Base-by-base conservation (phyloP, 2,329 filamentous ascomycete species). In the Fusarium sp. region DNA sequence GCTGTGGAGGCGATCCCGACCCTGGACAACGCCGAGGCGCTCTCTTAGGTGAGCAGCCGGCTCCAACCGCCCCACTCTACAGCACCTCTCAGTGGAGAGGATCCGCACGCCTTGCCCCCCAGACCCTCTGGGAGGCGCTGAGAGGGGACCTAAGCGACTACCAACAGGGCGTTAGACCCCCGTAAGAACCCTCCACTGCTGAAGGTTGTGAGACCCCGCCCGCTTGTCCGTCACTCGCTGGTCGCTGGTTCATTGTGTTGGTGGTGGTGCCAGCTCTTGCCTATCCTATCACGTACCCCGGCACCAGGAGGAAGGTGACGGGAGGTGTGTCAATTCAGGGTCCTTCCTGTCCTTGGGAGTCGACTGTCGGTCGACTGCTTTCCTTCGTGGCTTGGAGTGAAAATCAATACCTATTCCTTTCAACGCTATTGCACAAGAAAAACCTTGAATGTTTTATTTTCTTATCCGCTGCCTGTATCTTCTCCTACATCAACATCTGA, bases 291-390 rank as follows among this genome's bases (percentile, higher is more conserved):
- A 48, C 24, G 14, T 36, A 55, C 24, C 51, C 39, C 58, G 60
- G 65, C 65, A 63, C 35, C 65, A 66, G 60, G 59, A 77, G 51
- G 71, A 69, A 48, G 54, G 31, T 26, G 54, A 48, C 24, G 54
- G 54, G 54, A 74, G 45, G 53, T 41, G 70, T 72, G 65, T 59
- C 75, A 77, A 77, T 77, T 76, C 75, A 77, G 75, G 75, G 75
- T 77, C 66, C 65, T 66, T 35, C 60, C 30, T 68, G 31, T 35
- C 48, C 33, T 44, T 44, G 42, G 42, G 47, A 39, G 58, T 60
- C 30, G 56, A 66, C 60, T 65, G 41, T 65, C 50, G 39, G 58
- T 60, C 30, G 56, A 66, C 60, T 65, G 41, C 67, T 54, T 64
- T 47, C 36, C 42, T 55, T 61, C 47, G 51, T n/a, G 42, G 61